Base-by-base conservation (phyloP, 768 basidiomycete genomes). In the Suillus subaureus region DNA sequence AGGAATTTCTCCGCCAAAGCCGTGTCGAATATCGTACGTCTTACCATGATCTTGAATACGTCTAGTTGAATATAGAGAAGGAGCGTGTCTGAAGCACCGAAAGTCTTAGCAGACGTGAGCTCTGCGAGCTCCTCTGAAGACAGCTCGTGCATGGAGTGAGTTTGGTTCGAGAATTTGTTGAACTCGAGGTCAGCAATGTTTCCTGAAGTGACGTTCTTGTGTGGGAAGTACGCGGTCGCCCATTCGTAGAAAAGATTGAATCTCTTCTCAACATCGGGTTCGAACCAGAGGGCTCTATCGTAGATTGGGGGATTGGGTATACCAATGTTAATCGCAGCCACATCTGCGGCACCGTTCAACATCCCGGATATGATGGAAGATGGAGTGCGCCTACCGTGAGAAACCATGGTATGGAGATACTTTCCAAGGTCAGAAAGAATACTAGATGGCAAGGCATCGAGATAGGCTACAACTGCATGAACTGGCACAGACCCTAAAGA, bases 401-500 rank as follows among this genome's bases (percentile, higher is more conserved):
- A 64, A 6, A 67, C 18, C 26, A 62, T 21, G 4, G 66, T 54
- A 62, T 49, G 60, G 26, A 65, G 40, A 51, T 64, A 65, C 4
- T 26, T 61, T 18, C 57, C 51, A 16, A 62, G 60, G 15, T 45
- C 52, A 11, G 33, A 18, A 3, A 65, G 63, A 31, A 61, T 51
- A 16, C 58, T 28, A 16, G 21, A 26, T 35, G 51, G 13, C 52
- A 67, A 62, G 12, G 21, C 35, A 9, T 62, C 64, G 6, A 67
- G 42, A 55, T 55, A 55, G 12, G 66, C 63, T 15, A 67, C 33
- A n/a, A 64, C n/a, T 4, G 64, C 42, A 31, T 67, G 58, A 15
- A 49, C n/a, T 11, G 21, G 55, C 31, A 64, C 3, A 9, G 43
- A 45, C 13, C 66, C 66, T 28, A 64, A 21, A 39, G 66, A 67